Conservation (phyloP, 768 basidiomycete species). For the Strobilomyces confusus region DNA sequence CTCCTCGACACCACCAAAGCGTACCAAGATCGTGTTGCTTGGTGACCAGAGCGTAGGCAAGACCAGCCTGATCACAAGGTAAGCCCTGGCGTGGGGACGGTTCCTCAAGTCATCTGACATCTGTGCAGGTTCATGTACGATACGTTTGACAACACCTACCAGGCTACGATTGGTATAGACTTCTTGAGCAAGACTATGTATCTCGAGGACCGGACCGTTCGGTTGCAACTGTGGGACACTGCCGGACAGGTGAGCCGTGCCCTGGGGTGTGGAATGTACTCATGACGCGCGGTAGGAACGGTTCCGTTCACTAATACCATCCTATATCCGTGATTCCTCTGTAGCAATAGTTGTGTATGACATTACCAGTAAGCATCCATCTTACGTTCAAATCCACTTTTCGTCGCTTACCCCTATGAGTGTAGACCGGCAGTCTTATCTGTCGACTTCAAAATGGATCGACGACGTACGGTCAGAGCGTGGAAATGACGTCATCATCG, state of each 20-base stretch:
- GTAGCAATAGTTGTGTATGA: constrained; percentile 99
- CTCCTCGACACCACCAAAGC: constrained; percentile 85
- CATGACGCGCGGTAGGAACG: constrained; percentile 61
- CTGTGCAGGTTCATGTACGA: constrained; percentile 90
- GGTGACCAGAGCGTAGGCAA: constrained; percentile 99
- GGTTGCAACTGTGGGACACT: constrained; percentile 98
- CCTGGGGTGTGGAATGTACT: neutral
- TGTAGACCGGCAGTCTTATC: constrained; percentile 92
- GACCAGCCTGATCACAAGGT: constrained; percentile 97
- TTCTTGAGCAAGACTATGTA: constrained; percentile 99
- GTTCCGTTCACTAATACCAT: constrained; percentile 95
- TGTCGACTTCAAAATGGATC: constrained; percentile 99
- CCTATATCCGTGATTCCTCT: constrained; percentile 97
- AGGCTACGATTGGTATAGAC: constrained; percentile 97
- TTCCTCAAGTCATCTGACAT: neutral
- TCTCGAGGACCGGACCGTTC: constrained; percentile 95
- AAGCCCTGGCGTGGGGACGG: constrained; percentile 22
- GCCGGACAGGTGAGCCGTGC: constrained; percentile 72
- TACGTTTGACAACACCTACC: constrained; percentile 99
- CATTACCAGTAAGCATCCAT: constrained; percentile 78
- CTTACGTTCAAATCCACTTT: neutral
- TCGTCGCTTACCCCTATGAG: constrained; percentile 1
- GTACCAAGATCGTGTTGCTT: constrained; percentile 93
- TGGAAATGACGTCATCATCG: constrained; percentile 97
- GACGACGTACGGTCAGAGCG: constrained; percentile 97